phyloP scores from a whole-genome alignment of 2,329 filamentous ascomycete genomes.

The Arachnomyces sp. region DNA sequence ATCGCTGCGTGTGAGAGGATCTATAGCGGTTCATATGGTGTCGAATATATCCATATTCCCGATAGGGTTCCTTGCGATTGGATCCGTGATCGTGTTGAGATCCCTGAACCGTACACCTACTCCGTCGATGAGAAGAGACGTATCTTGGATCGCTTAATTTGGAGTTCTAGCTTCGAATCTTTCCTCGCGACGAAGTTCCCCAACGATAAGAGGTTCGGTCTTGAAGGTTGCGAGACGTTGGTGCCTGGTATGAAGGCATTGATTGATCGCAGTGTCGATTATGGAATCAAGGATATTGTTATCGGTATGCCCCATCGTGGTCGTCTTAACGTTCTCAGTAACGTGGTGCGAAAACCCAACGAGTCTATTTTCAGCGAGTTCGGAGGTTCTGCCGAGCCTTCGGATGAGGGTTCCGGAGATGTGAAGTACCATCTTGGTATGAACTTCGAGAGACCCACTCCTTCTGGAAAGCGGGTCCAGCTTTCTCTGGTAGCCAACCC shows the following conservation, averaged over 20 bases:
- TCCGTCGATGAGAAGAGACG: slow-evolving; percentile 96
- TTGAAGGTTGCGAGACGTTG: slow-evolving; percentile 93
- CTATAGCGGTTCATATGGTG: slow-evolving; percentile 94
- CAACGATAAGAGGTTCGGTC: slow-evolving; percentile 98
- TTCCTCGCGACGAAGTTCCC: slow-evolving; percentile 97
- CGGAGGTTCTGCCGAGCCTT: slow-evolving; percentile 73
- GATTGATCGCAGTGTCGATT: slow-evolving; percentile 96
- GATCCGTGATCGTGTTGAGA: slow-evolving; percentile 89
- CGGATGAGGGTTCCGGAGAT: slow-evolving; percentile 94
- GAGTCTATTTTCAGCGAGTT: slow-evolving; percentile 99
- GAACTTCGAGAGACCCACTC: slow-evolving; percentile 98
- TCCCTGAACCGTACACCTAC: slow-evolving; percentile 92
- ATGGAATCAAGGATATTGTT: slow-evolving; percentile 97
- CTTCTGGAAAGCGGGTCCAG: slow-evolving; percentile 98
- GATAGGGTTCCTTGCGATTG: slow-evolving; percentile 97
- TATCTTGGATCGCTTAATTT: slow-evolving; percentile 94
- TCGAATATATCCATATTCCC: slow-evolving; percentile 98
- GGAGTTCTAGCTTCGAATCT: slow-evolving; percentile 93
- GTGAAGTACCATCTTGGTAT: slow-evolving; percentile 99
- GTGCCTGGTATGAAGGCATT: slow-evolving; percentile 99
- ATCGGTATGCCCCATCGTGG: slow-evolving; percentile 99
- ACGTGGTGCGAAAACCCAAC: slow-evolving; percentile 97
- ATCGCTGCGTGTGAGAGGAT: slow-evolving; percentile 86
- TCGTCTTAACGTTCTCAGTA: slow-evolving; percentile 93
- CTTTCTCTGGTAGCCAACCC: slow-evolving; percentile 96